These are phyloP conservation scores for Atalantia buxifolia DNA, from an alignment of 345 rosid species.

Conservation along the genomic window DNA sequence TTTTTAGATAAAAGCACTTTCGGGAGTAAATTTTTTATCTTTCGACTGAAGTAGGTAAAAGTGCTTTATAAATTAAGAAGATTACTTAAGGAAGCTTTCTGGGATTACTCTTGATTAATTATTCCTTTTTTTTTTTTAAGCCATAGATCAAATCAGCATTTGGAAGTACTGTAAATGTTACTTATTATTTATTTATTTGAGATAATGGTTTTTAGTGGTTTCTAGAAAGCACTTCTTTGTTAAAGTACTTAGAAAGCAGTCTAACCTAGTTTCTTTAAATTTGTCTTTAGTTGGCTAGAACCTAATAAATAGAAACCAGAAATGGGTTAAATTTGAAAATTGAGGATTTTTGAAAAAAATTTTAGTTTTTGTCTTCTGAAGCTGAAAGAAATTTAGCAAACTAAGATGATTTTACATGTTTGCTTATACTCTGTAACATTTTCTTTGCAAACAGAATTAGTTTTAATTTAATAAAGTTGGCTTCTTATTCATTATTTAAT, in stretches of 20 bases:
- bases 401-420: not conserved
- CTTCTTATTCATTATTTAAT: not conserved
- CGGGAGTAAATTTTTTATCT: not conserved
- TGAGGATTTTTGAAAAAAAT: not conserved
- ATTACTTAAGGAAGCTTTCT: not conserved
- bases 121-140: not conserved
- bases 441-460: not conserved
- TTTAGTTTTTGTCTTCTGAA: not conserved
- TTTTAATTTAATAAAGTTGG: not conserved
- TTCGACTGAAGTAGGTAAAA: not conserved
- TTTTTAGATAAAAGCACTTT: not conserved
- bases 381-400: not conserved
- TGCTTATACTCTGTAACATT: not conserved
- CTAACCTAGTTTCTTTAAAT: not conserved
- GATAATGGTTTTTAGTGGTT: no score
- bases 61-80: not conserved
- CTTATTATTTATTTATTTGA: no score
- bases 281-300: not conserved
- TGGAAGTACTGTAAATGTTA: no score
- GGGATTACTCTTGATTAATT: not conserved
- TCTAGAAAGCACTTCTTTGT: not conserved
- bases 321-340: not conserved
- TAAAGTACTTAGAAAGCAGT: not conserved
- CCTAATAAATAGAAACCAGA: not conserved
- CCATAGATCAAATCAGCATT: not conserved